Base-by-base conservation (phyloP, 2,329 filamentous ascomycete genomes). In the Fusarium piperis region DNA sequence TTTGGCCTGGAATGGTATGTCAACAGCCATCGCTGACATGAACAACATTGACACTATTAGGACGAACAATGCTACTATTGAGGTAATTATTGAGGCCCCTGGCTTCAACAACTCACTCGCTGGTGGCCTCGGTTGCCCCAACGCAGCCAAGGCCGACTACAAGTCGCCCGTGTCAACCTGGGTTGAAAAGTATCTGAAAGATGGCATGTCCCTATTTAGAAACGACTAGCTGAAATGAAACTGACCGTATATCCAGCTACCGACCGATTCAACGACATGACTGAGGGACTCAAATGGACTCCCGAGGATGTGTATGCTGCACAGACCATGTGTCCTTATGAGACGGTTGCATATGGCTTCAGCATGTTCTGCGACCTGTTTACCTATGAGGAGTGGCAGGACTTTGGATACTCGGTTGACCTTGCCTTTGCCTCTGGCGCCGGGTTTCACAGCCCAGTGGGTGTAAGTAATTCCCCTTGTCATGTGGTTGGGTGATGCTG, bases 271-370 rank as follows among this genome's bases (percentile, higher is more conserved):
- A 83, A 86, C 32, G 79, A 82, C 6, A 81, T 90, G 79, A 83
- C 90, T 0, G 79, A 86, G 2, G 85, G 84, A 20, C 86, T 90
- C 76, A 87, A 91, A 60, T 93, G 92, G 90, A 91, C 88, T 1
- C 76, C 88, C 4, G 79, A 84, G 4, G 90, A 93, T 74, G 87
- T 87, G 0, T 92, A 91, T 79, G 88, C 91, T 18, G 90, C 90
- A 0, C 92, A 94, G 79, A 90, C 85, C 4, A 85, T 94, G 78
- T 95, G 93, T 74, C 90, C 92, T 0, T 95, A 94, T 76, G 93
- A 95, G 79, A 94, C 91, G 0, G 87, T 93, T n/a, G 90, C 91
- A 1, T 90, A 92, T 65, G 93, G 93, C 23, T 94, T 90, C 82
- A 93, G 91, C 72, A 86, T 85, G 11, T 95, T 93, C 83, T 95